phyloP scores from a whole-genome alignment of 2,329 filamentous ascomycete genomes.

The Xenoacremonium recifei region DNA sequence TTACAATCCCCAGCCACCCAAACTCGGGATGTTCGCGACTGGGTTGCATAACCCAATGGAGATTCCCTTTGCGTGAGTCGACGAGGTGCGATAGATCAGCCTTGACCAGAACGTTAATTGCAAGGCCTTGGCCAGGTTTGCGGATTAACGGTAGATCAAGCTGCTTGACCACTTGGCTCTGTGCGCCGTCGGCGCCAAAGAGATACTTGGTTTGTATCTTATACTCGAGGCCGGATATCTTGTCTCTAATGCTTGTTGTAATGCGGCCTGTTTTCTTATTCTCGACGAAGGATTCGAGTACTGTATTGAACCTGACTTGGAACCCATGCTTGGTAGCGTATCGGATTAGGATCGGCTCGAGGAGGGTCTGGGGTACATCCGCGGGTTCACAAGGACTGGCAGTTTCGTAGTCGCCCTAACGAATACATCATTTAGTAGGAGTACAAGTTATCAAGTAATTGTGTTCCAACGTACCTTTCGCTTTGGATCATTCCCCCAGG shows the following conservation, averaged over 20 bases:
- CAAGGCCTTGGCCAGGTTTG: slow-evolving; percentile 39
- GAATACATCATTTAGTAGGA: too few species aligned
- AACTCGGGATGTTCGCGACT: slow-evolving; percentile 50
- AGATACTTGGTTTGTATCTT: slow-evolving; percentile 49
- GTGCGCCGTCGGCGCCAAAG: slow-evolving; percentile 53
- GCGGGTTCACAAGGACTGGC: slow-evolving; percentile 41
- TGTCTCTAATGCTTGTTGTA: slow-evolving; percentile 34
- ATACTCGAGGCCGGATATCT: slow-evolving; percentile 35
- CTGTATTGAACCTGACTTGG: slow-evolving; percentile 35
- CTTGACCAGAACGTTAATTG: slow-evolving; percentile 40
- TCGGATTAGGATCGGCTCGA: slow-evolving; percentile 41
- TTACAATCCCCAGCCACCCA: slow-evolving; percentile 47
- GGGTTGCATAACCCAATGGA: slow-evolving; percentile 60
- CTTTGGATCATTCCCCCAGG: slow-evolving; percentile 49
- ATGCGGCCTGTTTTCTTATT: slow-evolving; percentile 21
- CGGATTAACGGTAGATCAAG: slow-evolving; percentile 39
- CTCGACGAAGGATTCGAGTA: slow-evolving; percentile 28
- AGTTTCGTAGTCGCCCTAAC: slow-evolving; percentile 38
- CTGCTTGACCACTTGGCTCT: slow-evolving; percentile 36
- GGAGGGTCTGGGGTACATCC: slow-evolving; percentile 42
- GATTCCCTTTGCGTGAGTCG: slow-evolving; percentile 51
- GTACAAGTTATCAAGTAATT: too few species aligned
- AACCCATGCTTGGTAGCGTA: slow-evolving; percentile 36
- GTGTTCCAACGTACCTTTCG: slow-evolving; percentile 34
- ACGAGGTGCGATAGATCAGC: slow-evolving; percentile 50